A percentile compares a stretch with the other conserved stretches of the same genome.
Conservation (phyloP, 768 basidiomycete species). For the Suillus subaureus region DNA sequence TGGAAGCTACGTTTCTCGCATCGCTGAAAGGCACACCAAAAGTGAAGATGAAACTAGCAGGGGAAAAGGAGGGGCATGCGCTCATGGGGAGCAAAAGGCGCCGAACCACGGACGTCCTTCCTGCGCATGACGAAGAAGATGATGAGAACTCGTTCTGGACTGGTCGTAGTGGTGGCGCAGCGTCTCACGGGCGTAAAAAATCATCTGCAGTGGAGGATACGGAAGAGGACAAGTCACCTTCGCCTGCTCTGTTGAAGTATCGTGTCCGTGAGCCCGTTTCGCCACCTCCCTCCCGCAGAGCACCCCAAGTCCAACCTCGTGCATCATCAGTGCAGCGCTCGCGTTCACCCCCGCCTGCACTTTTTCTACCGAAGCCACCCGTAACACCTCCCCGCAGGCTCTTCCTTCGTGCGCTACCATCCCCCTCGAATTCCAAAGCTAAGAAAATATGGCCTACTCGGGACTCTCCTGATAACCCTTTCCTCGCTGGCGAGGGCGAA, state of each 20-base stretch:
- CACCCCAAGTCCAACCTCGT: constrained; percentile 33
- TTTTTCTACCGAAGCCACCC: constrained; percentile 16
- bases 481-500: constrained; percentile 48
- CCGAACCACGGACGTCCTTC: constrained; percentile 35
- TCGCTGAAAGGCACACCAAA: constrained; percentile 13
- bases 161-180: constrained; percentile 18
- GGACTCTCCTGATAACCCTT: constrained; percentile 75
- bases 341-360: constrained; percentile 13
- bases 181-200: constrained; percentile 28
- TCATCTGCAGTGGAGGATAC: constrained; percentile 10
- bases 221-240: constrained; percentile 25
- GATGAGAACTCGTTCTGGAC: constrained; percentile 42
- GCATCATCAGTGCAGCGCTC: constrained; percentile 26
- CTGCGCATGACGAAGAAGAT: constrained; percentile 52
- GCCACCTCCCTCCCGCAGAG: constrained; percentile 67
- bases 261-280: constrained; percentile 53
- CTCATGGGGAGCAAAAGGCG: constrained; percentile 40
- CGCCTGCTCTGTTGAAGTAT: constrained; percentile 39
- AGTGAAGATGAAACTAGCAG: constrained; percentile 21
- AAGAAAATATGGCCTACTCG: constrained; percentile 42
- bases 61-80: constrained; percentile 22
- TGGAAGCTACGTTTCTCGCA: constrained; percentile 13
- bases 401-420: constrained; percentile 25
- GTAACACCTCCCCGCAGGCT: constrained; percentile 28
- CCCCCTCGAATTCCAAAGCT: constrained; percentile 35